Percentiles rank a stretch among this genome's conserved stretches.
Conservation (phyloP, 192 early-diverging fungal genomes). For the Rhizophagus clarus region DNA sequence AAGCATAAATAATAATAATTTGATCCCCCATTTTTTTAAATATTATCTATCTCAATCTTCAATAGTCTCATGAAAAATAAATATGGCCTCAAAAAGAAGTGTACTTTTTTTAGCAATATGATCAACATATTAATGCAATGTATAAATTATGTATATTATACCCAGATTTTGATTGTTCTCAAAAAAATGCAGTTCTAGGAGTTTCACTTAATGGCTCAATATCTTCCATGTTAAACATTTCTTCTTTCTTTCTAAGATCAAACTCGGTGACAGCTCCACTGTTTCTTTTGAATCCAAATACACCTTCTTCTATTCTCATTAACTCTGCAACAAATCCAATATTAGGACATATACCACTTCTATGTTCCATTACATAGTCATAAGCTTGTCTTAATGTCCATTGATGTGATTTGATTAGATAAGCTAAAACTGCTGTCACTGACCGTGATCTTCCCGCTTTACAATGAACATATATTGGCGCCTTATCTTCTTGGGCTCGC, state of each 20-base stretch:
- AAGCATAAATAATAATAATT: too few relatives aligned
- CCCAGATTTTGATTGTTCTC: neutral
- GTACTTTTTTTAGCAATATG: too few relatives aligned
- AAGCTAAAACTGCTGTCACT: constrained; percentile 71
- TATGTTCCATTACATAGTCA: constrained; percentile 59
- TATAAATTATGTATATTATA: neutral
- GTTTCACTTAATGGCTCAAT: constrained; percentile 16
- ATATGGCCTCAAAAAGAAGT: too few relatives aligned
- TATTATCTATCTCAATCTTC: too few relatives aligned
- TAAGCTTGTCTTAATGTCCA: constrained; percentile 72
- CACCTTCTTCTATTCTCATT: constrained; percentile 67
- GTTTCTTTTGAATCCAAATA: constrained; percentile 45
- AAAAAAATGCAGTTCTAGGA: constrained; percentile 9
- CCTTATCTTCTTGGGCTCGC: constrained; percentile 40
- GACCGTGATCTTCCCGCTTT: constrained; percentile 77
- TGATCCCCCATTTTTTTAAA: too few relatives aligned
- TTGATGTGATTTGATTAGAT: constrained; percentile 59
- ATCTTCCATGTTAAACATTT: constrained; percentile 3
- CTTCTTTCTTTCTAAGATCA: neutral
- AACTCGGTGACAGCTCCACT: constrained; percentile 22
- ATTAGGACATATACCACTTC: constrained; percentile 76
- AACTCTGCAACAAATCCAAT: constrained; percentile 77
- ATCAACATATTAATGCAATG: neutral
- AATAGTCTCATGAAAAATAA: too few relatives aligned
- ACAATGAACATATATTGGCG: constrained; percentile 75